A percentile compares a stretch with the other conserved stretches of the same genome.
Evolutionary conservation across 2,329 filamentous ascomycete species (phyloP).

Genomic region (Talaromyces sp.): DNA sequence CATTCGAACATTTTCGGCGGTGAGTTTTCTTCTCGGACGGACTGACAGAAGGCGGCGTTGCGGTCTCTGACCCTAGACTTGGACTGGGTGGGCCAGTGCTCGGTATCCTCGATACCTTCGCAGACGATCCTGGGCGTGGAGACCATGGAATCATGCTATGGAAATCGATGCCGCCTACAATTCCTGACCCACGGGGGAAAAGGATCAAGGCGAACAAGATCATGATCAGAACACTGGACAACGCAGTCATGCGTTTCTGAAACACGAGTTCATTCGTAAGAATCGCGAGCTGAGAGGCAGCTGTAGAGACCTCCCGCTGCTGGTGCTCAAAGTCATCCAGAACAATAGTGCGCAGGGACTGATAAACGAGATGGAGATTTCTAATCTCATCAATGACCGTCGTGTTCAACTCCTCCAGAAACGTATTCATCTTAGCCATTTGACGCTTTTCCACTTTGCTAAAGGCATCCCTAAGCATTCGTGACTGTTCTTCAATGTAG

Average conservation of each 20-base stretch:
- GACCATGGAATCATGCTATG: constrained; percentile 47
- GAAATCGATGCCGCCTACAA: constrained; percentile 37
- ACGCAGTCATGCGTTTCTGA: constrained; percentile 86
- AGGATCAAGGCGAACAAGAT: constrained; percentile 84
- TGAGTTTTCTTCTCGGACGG: neutral
- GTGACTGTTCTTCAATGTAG: constrained; percentile 95
- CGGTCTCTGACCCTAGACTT: constrained; percentile 7
- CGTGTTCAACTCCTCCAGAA: constrained; percentile 78
- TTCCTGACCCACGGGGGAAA: constrained; percentile 55
- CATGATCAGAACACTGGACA: constrained; percentile 82
- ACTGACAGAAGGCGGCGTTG: neutral
- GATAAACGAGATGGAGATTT: constrained; percentile 78
- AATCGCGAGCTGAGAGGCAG: constrained; percentile 68
- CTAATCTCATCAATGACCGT: constrained; percentile 81
- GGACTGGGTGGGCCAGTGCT: constrained; percentile 10
- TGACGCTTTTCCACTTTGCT: constrained; percentile 84
- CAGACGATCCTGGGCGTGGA: constrained; percentile 41
- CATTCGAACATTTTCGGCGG: constrained; percentile 9
- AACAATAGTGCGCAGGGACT: constrained; percentile 93
- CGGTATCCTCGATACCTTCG: constrained; percentile 20
- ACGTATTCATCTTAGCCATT: constrained; percentile 73
- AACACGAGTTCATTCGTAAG: constrained; percentile 87
- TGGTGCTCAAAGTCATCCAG: constrained; percentile 84
- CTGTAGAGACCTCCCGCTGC: constrained; percentile 77
- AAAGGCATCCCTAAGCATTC: constrained; percentile 82